Evolutionary conservation across 2,329 filamentous ascomycete species (phyloP), one percentile per base, ranked within the genome.

Genomic region (Botrytis sinoallii): DNA sequence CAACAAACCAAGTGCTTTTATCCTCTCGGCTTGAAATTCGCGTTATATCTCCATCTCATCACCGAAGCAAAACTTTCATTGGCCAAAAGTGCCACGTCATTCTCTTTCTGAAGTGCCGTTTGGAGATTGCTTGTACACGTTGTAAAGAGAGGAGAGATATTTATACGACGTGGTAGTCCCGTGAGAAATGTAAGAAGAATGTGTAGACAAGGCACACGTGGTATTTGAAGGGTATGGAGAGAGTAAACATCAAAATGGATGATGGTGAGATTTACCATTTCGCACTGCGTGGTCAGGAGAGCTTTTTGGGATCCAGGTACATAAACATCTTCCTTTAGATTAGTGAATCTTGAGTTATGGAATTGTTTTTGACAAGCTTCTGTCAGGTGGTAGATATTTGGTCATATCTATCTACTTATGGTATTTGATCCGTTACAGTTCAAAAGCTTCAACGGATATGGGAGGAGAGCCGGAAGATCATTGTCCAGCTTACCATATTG

Each of bases 1-100:
- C 0, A 1, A 3, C 7, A 10, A n/a, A n/a, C 1, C 3, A 2
- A 14, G 0, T n/a, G 25, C 2, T 14, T 16, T n/a, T 1, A 52
- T n/a, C 12, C 12, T 55, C 0, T n/a, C 12, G 1, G 3, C 25
- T 2, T n/a, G 1, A 2, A 55, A 2, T 55, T 20, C 5, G n/a
- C 25, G 7, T n/a, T 55, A 7, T n/a, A 25, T 52, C 5, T 55
- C 25, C 25, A 16, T n/a, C 48, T 55, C 48, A n/a, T 55, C 25
- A 14, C 16, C 5, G 48, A 7, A 55, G 25, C 10, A 55, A 55
- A 55, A 55, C 20, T 55, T n/a, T 2, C 0, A 55, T 55, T 16
- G 25, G 12, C 25, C 0, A n/a, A 25, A n/a, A 55, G 48, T n/a
- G 48, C 25, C 48, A 16, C 48, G 7, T 52, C 25, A 25, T 14